These are phyloP conservation scores for Boletus fagicola DNA, from an alignment of 768 basidiomycete species.

Conservation along the genomic window DNA sequence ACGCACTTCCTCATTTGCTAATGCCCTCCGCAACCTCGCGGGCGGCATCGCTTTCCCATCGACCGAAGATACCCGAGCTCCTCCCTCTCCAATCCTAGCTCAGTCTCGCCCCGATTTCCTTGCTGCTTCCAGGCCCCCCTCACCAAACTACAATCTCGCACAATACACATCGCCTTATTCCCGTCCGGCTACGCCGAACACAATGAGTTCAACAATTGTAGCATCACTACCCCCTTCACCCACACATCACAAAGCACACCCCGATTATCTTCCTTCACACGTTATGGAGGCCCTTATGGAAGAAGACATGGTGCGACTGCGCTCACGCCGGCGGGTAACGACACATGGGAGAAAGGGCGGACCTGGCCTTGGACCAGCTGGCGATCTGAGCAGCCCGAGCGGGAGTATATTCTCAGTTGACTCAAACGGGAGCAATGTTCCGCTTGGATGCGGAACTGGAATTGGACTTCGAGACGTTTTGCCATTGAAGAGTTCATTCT, in stretches of 20 bases:
- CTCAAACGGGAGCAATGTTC: constrained; percentile 63
- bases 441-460: constrained; percentile 77
- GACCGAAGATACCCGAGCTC: constrained; percentile 49
- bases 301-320: constrained; percentile 90
- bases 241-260: constrained; percentile 34
- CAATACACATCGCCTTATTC: constrained; percentile 78
- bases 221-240: constrained; percentile 34
- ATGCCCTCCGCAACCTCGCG: constrained; percentile 65
- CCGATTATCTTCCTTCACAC: constrained; percentile 67
- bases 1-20: constrained; percentile 80
- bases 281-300: constrained; percentile 89
- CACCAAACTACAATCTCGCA: constrained; percentile 75
- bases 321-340: constrained; percentile 55
- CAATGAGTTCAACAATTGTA: constrained; percentile 22
- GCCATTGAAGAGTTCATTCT: constrained; percentile 89
- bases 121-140: constrained; percentile 66
- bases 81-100: constrained; percentile 33
- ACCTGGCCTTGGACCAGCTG: constrained; percentile 36
- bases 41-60: constrained; percentile 71
- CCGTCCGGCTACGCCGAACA: constrained; percentile 45
- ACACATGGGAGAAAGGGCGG: constrained; percentile 43
- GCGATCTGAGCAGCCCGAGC: constrained; percentile 61
- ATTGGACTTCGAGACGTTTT: constrained; percentile 79
- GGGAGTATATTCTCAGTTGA: constrained; percentile 79
- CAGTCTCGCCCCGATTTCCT: constrained; percentile 27